Conservation (phyloP, 441 rosid genomes). For the Rhodomyrtus psidioides region DNA sequence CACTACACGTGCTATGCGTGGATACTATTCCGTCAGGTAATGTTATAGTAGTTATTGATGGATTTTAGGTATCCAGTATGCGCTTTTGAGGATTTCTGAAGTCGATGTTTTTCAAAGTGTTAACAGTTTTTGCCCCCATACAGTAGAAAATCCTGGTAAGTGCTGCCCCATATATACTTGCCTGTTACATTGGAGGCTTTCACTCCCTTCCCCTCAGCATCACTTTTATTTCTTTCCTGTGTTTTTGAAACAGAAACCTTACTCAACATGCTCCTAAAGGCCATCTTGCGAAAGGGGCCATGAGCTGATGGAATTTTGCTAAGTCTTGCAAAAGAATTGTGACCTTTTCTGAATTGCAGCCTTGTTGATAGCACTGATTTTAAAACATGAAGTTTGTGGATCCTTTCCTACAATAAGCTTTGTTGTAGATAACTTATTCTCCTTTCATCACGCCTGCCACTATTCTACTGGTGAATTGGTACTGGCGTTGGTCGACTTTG, state of each 20-base stretch:
- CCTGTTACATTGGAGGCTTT: background rate
- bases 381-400: background rate
- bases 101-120: background rate
- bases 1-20: constrained; percentile 92
- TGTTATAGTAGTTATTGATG: background rate
- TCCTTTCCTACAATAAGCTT: background rate
- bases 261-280: background rate
- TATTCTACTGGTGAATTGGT: background rate
- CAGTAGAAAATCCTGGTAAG: background rate
- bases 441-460: background rate
- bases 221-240: background rate
- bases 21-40: constrained; percentile 97
- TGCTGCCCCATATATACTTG: background rate
- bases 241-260: background rate
- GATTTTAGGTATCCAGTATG: background rate
- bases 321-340: background rate
- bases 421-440: background rate
- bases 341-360: background rate
- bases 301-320: background rate
- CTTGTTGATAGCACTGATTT: background rate
- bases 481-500: background rate
- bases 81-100: background rate
- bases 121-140: background rate
- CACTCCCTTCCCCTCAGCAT: background rate
- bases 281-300: background rate